These are phyloP conservation scores for Pseudofabraea citricarpa DNA, from an alignment of 2,329 filamentous ascomycete genomes.

Conservation along the genomic window DNA sequence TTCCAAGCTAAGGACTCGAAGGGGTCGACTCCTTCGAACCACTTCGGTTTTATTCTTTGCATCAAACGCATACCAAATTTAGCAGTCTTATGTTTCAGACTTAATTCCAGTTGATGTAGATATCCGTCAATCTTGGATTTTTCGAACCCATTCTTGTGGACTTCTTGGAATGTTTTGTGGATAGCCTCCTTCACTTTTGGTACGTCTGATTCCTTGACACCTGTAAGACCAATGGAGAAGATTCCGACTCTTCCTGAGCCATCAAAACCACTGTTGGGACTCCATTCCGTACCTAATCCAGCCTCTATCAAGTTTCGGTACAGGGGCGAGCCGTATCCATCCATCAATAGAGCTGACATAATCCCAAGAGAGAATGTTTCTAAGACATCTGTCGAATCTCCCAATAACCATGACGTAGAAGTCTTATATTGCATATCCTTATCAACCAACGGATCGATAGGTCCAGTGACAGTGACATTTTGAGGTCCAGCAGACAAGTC, in stretches of 20 bases:
- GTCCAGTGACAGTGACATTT: slow-evolving; percentile 69
- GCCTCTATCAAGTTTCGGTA: slow-evolving; percentile 86
- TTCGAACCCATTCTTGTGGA: slow-evolving; percentile 75
- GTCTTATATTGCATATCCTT: slow-evolving; percentile 88
- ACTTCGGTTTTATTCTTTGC: slow-evolving; percentile 81
- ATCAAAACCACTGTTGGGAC: slow-evolving; percentile 91
- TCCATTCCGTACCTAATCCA: slow-evolving; percentile 88
- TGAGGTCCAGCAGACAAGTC: slow-evolving; percentile 62
- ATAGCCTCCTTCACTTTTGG: slow-evolving; percentile 71
- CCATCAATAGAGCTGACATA: slow-evolving; percentile 78
- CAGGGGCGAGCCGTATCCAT: slow-evolving; percentile 91
- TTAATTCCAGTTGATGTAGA: slow-evolving; percentile 89
- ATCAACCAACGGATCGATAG: slow-evolving; percentile 81
- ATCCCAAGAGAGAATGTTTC: slow-evolving; percentile 86
- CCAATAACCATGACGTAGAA: slow-evolving; percentile 87
- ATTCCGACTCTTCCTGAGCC: slow-evolving; percentile 70
- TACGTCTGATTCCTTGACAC: slow-evolving; percentile 78
- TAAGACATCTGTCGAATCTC: slow-evolving; percentile 74
- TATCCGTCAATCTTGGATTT: slow-evolving; percentile 88
- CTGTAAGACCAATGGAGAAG: slow-evolving; percentile 86
- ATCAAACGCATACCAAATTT: slow-evolving; percentile 90
- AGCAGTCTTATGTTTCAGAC: slow-evolving; percentile 91
- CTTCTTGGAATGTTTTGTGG: slow-evolving; percentile 65
- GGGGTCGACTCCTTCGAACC: slow-evolving; percentile 94
- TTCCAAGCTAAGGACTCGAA: slow-evolving; percentile 92